These are phyloP conservation scores for Paspalum vaginatum DNA, from an alignment of 176 grass and related monocot genomes.

Conservation along the genomic window DNA sequence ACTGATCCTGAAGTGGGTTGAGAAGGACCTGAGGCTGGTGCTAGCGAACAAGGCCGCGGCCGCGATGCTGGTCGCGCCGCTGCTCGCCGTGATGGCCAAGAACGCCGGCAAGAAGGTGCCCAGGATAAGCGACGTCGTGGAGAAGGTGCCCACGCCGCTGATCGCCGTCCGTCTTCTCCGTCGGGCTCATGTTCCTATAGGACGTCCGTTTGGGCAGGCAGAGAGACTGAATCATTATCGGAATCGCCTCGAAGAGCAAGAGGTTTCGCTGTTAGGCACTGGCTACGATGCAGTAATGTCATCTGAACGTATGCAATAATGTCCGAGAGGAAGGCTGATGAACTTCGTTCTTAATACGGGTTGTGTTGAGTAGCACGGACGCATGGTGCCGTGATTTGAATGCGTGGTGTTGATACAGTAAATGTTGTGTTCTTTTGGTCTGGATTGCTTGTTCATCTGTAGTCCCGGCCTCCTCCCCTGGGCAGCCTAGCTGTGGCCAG, in stretches of 20 bases:
- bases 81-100: slow-evolving; percentile 59
- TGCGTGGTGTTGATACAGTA: too few species aligned
- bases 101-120: slow-evolving; percentile 54
- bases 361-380: too few species aligned
- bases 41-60: slow-evolving; percentile 60
- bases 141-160: slow-evolving; percentile 70
- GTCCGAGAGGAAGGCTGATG: too few species aligned
- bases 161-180: slow-evolving; percentile 60
- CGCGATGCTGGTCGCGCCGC: slow-evolving; percentile 57
- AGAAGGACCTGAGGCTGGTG: slow-evolving; percentile 54
- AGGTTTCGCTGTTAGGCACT: slow-evolving; percentile 3
- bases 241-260: neutral
- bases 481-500: too few species aligned
- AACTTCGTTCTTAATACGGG: too few species aligned
- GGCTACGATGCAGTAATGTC: too few species aligned
- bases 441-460: too few species aligned
- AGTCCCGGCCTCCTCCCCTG: too few species aligned
- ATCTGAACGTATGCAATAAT: too few species aligned
- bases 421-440: too few species aligned
- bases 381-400: too few species aligned
- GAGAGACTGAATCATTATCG: neutral
- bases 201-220: slow-evolving; percentile 38
- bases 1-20: slow-evolving; percentile 65
- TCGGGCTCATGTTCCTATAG: slow-evolving; percentile 60
- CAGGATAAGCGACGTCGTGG: slow-evolving; percentile 45